Conservation (phyloP, 2,329 filamentous ascomycete genomes). For the Metarhizium rileyi region DNA sequence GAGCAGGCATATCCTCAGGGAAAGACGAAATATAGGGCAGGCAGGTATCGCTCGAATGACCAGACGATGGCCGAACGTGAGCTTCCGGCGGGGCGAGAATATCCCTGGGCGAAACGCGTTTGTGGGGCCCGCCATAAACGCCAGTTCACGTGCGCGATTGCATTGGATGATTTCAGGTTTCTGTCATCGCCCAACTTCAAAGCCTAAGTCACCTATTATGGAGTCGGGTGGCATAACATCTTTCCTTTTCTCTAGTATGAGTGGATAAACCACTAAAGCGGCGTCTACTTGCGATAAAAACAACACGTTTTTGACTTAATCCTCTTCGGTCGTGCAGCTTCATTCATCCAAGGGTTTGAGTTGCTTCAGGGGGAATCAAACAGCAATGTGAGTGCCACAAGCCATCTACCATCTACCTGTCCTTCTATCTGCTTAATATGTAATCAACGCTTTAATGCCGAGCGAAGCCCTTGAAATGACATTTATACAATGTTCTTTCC, state of each 20-base stretch:
- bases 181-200: no score
- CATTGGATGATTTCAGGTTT: no score
- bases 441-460: neutral
- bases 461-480: neutral
- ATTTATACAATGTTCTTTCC: neutral
- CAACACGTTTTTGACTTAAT: no score
- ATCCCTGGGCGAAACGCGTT: slow-evolving; percentile 4
- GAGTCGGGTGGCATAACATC: no score
- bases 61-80: neutral
- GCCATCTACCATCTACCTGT: neutral
- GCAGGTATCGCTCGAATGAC: neutral
- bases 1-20: neutral
- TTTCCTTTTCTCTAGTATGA: no score
- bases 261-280: no score
- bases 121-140: slow-evolving; percentile 4
- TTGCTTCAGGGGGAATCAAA: no score
- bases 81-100: slow-evolving; percentile 7
- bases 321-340: no score
- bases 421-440: neutral
- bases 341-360: no score
- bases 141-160: slow-evolving; percentile 16
- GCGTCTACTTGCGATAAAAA: no score
- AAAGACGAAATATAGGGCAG: neutral
- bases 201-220: no score
- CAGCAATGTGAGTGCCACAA: neutral